phyloP scores from a whole-genome alignment of 140 eudicot genomes.

The Senecio squalidus region DNA sequence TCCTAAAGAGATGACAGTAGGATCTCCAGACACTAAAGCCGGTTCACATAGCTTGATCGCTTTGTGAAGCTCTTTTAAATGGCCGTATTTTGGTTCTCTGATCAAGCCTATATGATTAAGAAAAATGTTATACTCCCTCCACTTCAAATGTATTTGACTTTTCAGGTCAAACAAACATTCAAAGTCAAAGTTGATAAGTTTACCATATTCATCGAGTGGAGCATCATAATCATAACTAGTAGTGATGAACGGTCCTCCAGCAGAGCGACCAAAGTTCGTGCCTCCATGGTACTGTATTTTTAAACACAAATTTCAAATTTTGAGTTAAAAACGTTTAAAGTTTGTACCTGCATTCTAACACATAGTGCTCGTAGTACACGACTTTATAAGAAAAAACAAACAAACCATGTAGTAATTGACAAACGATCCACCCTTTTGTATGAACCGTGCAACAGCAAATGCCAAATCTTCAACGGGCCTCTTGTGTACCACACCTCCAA shows the following conservation, averaged over 20 bases:
- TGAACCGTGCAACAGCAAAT: conserved; percentile 82
- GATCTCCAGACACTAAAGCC: conserved; percentile 69
- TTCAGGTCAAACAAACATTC: conserved; percentile 6
- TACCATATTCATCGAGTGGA: conserved; percentile 98
- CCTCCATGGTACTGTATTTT: conserved; percentile 93
- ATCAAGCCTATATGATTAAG: conserved; percentile 46
- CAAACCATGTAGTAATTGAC: conserved; percentile 91
- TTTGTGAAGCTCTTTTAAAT: conserved; percentile 74
- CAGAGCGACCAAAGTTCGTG: conserved; percentile 91
- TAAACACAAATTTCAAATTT: conserved; percentile 4
- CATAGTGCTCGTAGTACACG: background rate
- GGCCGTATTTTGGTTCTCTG: conserved; percentile 82
- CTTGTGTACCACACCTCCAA: conserved; percentile 66
- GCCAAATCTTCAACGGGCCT: conserved; percentile 96
- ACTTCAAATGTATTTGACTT: conserved; percentile 2
- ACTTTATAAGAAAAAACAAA: background rate
- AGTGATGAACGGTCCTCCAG: conserved; percentile 96
- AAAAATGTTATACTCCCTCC: background rate
- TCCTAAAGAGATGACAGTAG: conserved; percentile 63
- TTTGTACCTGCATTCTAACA: background rate
- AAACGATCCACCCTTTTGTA: conserved; percentile 82
- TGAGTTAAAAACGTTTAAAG: background rate
- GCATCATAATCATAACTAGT: conserved; percentile 99
- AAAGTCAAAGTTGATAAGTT: background rate
- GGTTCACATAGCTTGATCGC: conserved; percentile 69